Conservation (phyloP, 805 yeast genomes). For the Pichia manshurica region DNA sequence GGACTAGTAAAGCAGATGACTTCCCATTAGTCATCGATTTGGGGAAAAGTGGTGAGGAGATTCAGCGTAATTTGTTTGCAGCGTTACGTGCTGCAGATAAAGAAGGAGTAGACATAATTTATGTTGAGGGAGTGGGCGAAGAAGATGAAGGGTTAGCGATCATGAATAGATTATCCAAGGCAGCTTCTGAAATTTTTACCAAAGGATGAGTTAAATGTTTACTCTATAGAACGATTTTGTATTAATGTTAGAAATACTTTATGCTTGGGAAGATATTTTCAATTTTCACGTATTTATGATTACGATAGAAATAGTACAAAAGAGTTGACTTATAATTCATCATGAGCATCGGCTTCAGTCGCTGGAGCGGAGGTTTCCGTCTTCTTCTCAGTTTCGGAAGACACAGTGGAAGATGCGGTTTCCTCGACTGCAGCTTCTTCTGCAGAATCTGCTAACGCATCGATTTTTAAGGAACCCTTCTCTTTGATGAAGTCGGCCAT, state of each 20-base stretch:
- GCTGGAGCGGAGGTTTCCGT: constrained; percentile 1
- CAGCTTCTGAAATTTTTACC: constrained; percentile 49
- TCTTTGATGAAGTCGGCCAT: constrained; percentile 67
- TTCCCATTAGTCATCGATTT: constrained; percentile 22
- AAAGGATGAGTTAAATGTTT: neutral
- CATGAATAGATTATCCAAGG: constrained; percentile 85
- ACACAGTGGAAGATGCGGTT: constrained; percentile 24
- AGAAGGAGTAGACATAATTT: constrained; percentile 56
- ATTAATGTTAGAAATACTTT: neutral
- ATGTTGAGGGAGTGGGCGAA: constrained; percentile 80
- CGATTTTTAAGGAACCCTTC: constrained; percentile 58
- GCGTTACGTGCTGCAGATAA: constrained; percentile 67
- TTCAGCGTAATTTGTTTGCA: constrained; percentile 72
- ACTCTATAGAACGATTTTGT: neutral
- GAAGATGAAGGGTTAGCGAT: constrained; percentile 84
- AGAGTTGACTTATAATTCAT: constrained; percentile 16
- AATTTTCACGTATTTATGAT: neutral
- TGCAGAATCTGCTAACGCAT: constrained; percentile 34
- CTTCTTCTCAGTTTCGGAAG: constrained; percentile 20
- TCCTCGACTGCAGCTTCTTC: constrained; percentile 15
- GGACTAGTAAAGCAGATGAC: constrained; percentile 20
- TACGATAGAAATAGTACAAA: too few species aligned
- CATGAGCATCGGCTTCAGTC: constrained; percentile 12
- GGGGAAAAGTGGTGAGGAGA: constrained; percentile 48
- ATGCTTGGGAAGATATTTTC: neutral